Percentiles rank a stretch among this genome's conserved stretches.
phyloP scores from a whole-genome alignment of 345 rosid species.

The Salix arbutifolia region DNA sequence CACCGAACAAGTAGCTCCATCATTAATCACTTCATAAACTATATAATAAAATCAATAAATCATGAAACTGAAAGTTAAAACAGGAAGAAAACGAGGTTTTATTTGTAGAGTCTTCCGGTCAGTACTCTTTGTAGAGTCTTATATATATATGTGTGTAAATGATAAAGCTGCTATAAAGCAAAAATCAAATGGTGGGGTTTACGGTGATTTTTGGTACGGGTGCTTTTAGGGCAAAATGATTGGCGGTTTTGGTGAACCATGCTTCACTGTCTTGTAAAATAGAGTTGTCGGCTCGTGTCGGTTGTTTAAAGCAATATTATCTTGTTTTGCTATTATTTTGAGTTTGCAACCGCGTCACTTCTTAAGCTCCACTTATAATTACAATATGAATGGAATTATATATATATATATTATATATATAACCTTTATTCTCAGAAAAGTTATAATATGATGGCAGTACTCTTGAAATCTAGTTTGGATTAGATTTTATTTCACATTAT shows the following conservation, averaged over 20 bases:
- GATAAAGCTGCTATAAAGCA: slow-evolving; percentile 6
- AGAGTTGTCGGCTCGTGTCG: slow-evolving; percentile 3
- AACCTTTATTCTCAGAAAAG: too few species aligned
- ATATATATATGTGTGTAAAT: too few species aligned
- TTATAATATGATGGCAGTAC: too few species aligned
- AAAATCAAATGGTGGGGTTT: slow-evolving; percentile 14
- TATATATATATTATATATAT: too few species aligned
- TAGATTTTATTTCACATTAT: too few species aligned
- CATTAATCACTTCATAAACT: slow-evolving; percentile 37
- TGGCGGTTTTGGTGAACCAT: too few species aligned
- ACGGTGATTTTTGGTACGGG: slow-evolving; percentile 10
- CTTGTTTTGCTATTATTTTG: slow-evolving; percentile 8
- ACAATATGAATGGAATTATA: too few species aligned
- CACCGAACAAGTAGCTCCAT: slow-evolving; percentile 37
- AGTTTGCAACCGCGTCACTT: background rate
- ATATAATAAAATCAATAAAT: slow-evolving; percentile 1
- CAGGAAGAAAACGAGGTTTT: background rate
- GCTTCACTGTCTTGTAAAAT: slow-evolving; percentile 18
- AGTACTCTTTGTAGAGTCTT: too few species aligned
- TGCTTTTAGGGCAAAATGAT: background rate
- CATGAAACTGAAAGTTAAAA: slow-evolving; percentile 6
- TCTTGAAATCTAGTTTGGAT: too few species aligned
- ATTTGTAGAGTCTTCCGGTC: too few species aligned
- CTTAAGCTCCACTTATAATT: background rate
- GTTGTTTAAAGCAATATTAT: slow-evolving; percentile 14